Conservation (phyloP, 768 basidiomycete species). For the Cantharellus cinnabarinus region DNA sequence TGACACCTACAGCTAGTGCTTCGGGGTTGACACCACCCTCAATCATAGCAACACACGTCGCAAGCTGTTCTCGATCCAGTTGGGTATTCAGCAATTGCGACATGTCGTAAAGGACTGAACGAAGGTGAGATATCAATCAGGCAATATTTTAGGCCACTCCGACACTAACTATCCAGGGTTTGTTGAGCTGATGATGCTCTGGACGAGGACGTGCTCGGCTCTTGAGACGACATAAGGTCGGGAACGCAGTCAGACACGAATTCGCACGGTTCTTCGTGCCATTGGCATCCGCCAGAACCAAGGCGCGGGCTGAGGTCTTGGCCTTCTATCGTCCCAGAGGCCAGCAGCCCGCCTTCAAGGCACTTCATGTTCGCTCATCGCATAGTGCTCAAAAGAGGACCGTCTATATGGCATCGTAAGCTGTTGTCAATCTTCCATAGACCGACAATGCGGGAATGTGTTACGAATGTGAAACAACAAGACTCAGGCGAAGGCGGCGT, state of each 20-base stretch:
- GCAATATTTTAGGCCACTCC: neutral
- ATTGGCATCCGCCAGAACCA: too few relatives aligned
- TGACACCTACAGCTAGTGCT: constrained; percentile 52
- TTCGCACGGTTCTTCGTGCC: too few relatives aligned
- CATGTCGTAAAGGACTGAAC: constrained; percentile 60
- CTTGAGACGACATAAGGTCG: too few relatives aligned
- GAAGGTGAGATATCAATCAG: constrained; percentile 5
- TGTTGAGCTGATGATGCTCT: constrained; percentile 14
- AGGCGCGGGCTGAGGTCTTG: too few relatives aligned
- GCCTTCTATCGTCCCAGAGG: too few relatives aligned
- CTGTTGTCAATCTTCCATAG: neutral
- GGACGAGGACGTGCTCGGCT: neutral
- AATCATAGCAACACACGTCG: constrained; percentile 79
- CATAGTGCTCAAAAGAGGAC: too few relatives aligned
- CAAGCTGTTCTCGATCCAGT: constrained; percentile 79
- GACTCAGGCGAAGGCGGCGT: neutral
- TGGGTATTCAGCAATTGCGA: constrained; percentile 75
- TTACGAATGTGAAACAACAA: neutral
- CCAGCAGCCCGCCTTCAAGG: too few relatives aligned
- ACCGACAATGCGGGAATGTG: neutral
- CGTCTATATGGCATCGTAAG: neutral
- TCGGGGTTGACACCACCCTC: constrained; percentile 86
- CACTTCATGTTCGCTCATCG: too few relatives aligned
- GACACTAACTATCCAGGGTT: constrained; percentile 20
- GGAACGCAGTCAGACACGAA: too few relatives aligned